Conservation (phyloP, 2,329 filamentous ascomycete species). For the Cryoendolithus antarcticus region DNA sequence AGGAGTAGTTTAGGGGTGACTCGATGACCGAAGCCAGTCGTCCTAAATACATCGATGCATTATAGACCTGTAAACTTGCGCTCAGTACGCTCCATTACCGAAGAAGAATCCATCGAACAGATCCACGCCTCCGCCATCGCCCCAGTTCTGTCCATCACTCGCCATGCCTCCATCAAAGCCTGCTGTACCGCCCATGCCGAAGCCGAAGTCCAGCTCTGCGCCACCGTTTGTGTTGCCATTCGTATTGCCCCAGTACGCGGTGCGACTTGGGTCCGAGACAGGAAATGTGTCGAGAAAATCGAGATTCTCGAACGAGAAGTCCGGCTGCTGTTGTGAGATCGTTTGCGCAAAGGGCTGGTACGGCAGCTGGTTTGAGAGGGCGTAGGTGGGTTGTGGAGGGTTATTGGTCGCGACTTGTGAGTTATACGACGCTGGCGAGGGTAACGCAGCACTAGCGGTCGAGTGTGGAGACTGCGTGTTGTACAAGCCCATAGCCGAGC, state of each 20-base stretch:
- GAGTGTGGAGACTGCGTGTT: too few relatives aligned
- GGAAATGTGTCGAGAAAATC: conserved; percentile 43
- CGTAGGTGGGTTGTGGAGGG: neutral
- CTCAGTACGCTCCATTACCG: conserved; percentile 30
- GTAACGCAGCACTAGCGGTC: too few relatives aligned
- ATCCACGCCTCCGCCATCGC: conserved; percentile 29
- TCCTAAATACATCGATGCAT: too few relatives aligned
- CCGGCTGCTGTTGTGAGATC: conserved; percentile 4
- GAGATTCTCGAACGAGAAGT: conserved; percentile 32
- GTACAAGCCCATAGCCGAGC: too few relatives aligned
- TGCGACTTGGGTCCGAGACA: conserved; percentile 26
- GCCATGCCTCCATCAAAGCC: conserved; percentile 23
- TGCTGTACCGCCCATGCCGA: conserved; percentile 17
- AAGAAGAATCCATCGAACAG: conserved; percentile 63
- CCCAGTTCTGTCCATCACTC: neutral
- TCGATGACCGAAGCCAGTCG: neutral
- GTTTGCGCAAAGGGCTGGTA: neutral
- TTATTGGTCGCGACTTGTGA: neutral
- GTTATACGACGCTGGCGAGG: neutral
- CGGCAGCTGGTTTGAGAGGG: neutral
- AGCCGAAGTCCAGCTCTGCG: conserved; percentile 8
- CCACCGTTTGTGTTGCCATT: conserved; percentile 1
- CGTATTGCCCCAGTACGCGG: neutral
- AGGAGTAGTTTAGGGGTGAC: neutral
- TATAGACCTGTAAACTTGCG: too few relatives aligned